Evolutionary conservation across 805 yeast genomes (phyloP), one percentile per base, ranked within the genome.

Genomic region (Nakazawaea populi): DNA sequence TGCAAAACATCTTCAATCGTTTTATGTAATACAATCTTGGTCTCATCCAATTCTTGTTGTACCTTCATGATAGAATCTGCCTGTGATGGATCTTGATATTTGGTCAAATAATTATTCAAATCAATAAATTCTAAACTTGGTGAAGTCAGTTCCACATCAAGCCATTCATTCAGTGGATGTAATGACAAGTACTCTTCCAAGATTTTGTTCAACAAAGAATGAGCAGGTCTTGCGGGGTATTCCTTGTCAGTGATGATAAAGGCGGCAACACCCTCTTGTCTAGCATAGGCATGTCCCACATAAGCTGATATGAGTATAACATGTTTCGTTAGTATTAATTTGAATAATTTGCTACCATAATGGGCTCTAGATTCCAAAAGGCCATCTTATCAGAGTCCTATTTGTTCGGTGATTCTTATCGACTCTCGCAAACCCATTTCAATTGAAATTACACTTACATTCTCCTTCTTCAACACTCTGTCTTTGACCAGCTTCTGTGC

Each of bases 41-140:
- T 94, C 65, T 94, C 99, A 68, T 94, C 99, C 61, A 94, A 79
- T 69, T 94, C 99, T 65, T 90, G 96, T 73, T 94, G 99, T 27
- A 94, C 99, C 67, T 86, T 87, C 96, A 94, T 85, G 55, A 94
- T 83, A 9, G 97, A 86, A 67, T 94, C 99, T 0, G 98, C 98
- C 73, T 94, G 96, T 41, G 86, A 77, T 32, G 99, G 99, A 66
- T 94, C 96, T 72, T 94, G 99, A 71, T 94, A 94, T 63, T 88
- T 88, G 60, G 74, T 71, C 58, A 94, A 71, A 65, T 90, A 90
- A 29, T 70, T 71, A 34, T 83, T 87, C 60, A 92, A 74, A 54
- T 79, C 80, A 29, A 79, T 80, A 65, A 78, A 82, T 39, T 70
- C 69, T 50, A 85, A 72, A 11, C 68, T 63, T 14, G 79, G 58